Evolutionary conservation across 768 basidiomycete species (phyloP), one percentile per base, ranked within the genome.

Genomic region (Kwoniella shandongensis): DNA sequence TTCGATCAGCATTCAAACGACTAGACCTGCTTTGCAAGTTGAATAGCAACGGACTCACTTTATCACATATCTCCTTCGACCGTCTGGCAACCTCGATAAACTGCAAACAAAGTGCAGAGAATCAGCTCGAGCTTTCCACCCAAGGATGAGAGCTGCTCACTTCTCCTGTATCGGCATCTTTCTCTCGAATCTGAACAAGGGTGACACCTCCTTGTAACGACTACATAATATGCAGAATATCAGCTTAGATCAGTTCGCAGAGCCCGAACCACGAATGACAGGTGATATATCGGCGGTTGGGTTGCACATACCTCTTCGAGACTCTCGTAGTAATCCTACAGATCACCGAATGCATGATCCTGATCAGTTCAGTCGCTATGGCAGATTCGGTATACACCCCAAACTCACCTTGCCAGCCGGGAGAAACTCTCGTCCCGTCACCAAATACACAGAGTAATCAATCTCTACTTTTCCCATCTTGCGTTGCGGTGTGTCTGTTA

Each of bases 151-250:
- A 11, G 4, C 11, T 18, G 75, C 83, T 66, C 45, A 88, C 90
- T 77, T 91, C 88, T 22, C 82, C 81, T 0, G 91, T 93, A 59
- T 92, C 90, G 0, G 82, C 77, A 11, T 83, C 76, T 76, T 97
- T 97, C 76, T 97, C 93, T 35, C 91, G 82, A 17, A 94, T 80
- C 76, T 96, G 93, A 4, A 96, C 89, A 44, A 93, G 70, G 1
- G 90, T 91, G 0, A 94, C 91, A 2, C 91, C 92, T 10, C 92
- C 92, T 70, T 84, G 79, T 15, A 94, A 79, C 1, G 91, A 81
- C 89, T 91, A 46, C 27, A 38, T 20, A 8, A 30, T 22, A 30
- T 23, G 3, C 18, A 3, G 15, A 35, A 29, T 27, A 35, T 22
- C 13, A 20, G 8, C 18, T 13, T 11, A 35, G 13, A 54, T 41